These are phyloP conservation scores for Starmerella khaoyaiensis DNA, from an alignment of 805 yeast species.

Conservation along the genomic window DNA sequence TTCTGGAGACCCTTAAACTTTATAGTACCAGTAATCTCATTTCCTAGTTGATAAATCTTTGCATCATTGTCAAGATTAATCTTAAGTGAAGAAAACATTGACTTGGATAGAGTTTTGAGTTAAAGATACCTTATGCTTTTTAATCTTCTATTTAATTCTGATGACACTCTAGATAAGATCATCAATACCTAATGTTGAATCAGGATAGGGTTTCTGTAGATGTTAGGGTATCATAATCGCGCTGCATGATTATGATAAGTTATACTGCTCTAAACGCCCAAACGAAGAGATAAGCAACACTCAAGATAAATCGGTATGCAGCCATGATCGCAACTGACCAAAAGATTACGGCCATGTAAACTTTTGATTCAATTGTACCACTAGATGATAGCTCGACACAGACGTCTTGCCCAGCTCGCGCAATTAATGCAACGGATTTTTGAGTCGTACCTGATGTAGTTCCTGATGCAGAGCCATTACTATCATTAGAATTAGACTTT, in stretches of 20 bases:
- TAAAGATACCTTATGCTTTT: too few species aligned
- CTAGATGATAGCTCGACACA: slow-evolving; percentile 28
- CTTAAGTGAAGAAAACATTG: slow-evolving; percentile 5
- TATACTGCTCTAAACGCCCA: slow-evolving; percentile 25
- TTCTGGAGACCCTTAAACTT: slow-evolving; percentile 2
- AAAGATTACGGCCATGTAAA: slow-evolving; percentile 69
- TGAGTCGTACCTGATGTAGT: slow-evolving; percentile 13
- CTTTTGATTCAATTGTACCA: slow-evolving; percentile 23
- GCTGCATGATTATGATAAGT: too few species aligned
- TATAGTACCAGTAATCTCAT: slow-evolving; percentile 5
- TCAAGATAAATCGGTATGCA: slow-evolving; percentile 65
- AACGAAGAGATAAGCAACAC: slow-evolving; percentile 42
- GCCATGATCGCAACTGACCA: slow-evolving; percentile 94
- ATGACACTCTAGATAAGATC: too few species aligned
- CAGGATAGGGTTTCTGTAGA: too few species aligned
- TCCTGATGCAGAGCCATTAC: slow-evolving; percentile 25
- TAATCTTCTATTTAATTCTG: too few species aligned
- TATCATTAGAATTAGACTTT: slow-evolving; percentile 8
- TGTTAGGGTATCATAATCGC: too few species aligned
- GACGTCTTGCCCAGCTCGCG: slow-evolving; percentile 5
- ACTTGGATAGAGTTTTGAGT: too few species aligned
- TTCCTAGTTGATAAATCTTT: slow-evolving; percentile 6
- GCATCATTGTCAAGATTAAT: slow-evolving; percentile 2
- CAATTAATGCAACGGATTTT: background rate
- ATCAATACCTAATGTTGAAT: too few species aligned